Conservation (phyloP, 202 grass and related monocot species). For the Schoenoplectus triqueter region DNA sequence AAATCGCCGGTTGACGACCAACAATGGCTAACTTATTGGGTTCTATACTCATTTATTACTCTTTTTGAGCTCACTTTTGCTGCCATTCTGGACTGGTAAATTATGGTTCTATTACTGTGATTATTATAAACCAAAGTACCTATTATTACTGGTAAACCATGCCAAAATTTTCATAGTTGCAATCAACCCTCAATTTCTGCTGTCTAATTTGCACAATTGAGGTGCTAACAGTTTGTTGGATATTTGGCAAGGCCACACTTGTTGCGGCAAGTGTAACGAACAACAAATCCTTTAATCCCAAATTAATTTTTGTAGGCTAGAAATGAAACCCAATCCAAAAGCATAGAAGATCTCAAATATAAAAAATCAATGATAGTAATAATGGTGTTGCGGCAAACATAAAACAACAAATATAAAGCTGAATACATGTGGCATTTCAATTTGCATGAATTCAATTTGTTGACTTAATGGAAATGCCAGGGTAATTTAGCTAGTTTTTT, state of each 20-base stretch:
- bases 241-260: background rate
- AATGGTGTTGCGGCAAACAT: background rate
- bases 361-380: too few species aligned
- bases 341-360: too few species aligned
- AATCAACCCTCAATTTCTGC: background rate
- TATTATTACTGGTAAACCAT: background rate
- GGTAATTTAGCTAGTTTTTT: background rate
- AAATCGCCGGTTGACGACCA: constrained; percentile 76
- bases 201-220: background rate
- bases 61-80: constrained; percentile 81
- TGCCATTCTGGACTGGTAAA: constrained; percentile 75
- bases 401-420: background rate
- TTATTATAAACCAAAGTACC: background rate
- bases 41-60: constrained; percentile 86
- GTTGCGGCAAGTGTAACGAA: background rate
- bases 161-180: background rate
- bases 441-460: background rate
- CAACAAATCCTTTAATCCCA: too few species aligned
- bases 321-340: too few species aligned
- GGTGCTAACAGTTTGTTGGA: background rate
- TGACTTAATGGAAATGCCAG: background rate
- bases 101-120: background rate
- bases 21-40: constrained; percentile 96
- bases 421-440: constrained; percentile 7
- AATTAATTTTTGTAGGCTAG: too few species aligned